phyloP scores from a whole-genome alignment of 2,329 filamentous ascomycete genomes.

The Colletotrichum limetticola region DNA sequence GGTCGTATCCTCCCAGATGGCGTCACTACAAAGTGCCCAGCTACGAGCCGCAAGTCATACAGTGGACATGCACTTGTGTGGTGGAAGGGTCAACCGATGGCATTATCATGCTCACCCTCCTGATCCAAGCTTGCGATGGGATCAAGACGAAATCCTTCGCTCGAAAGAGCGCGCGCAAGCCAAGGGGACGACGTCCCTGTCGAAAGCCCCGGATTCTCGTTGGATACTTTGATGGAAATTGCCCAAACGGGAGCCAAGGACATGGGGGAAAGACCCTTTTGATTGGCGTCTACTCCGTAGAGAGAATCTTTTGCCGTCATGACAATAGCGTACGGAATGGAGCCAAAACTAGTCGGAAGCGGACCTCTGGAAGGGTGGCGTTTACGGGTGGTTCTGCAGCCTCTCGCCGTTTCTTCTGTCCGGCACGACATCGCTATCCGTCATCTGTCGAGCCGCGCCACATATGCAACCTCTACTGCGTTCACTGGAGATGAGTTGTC shows the following conservation, averaged over 20 bases:
- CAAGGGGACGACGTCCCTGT: neutral
- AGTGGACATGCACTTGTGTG: neutral
- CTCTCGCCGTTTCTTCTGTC: neutral
- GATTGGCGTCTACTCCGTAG: neutral
- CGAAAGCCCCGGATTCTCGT: conserved; percentile 8
- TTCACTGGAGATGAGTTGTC: neutral
- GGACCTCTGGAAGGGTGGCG: neutral
- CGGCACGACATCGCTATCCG: neutral
- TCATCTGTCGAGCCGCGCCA: neutral
- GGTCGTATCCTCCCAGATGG: too few relatives aligned
- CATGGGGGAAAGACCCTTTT: conserved; percentile 2
- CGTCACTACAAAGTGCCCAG: neutral
- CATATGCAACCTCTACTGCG: neutral
- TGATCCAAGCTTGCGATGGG: neutral
- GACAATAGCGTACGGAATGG: neutral
- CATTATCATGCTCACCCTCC: neutral
- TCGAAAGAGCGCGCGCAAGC: neutral
- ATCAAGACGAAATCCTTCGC: neutral
- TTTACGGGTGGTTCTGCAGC: neutral
- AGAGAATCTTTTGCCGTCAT: neutral
- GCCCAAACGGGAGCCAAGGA: conserved; percentile 1
- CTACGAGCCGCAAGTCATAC: neutral
- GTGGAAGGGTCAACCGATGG: neutral
- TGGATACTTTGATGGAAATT: neutral
- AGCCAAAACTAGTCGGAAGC: neutral